Percentiles rank a stretch among this genome's conserved stretches.
These are phyloP conservation scores for Claviceps sp. DNA, from an alignment of 2,329 filamentous ascomycete genomes.

Conservation along the genomic window DNA sequence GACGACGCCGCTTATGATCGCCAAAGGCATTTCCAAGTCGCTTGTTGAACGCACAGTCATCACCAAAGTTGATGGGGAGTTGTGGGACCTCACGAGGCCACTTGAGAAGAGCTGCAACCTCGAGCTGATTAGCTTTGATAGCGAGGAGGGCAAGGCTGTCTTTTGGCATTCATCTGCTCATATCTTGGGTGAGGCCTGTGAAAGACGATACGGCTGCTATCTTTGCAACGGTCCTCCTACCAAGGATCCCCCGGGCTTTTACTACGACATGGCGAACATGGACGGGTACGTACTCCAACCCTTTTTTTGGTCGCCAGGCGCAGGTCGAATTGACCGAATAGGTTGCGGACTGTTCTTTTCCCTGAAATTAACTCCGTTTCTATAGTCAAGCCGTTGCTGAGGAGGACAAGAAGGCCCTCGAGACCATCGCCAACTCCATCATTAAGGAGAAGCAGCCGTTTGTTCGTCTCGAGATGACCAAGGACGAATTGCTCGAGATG, in stretches of 20 bases:
- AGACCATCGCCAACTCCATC: conserved; percentile 66
- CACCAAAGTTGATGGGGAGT: conserved; percentile 64
- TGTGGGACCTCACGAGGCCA: conserved; percentile 89
- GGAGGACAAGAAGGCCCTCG: conserved; percentile 74
- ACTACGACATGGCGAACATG: conserved; percentile 80
- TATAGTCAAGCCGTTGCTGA: conserved; percentile 55
- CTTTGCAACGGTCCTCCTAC: conserved; percentile 90
- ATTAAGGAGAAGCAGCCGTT: conserved; percentile 97
- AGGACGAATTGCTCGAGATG: conserved; percentile 84
- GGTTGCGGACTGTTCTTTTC: too few species aligned
- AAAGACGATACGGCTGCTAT: conserved; percentile 80
- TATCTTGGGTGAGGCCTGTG: conserved; percentile 86
- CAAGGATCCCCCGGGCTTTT: conserved; percentile 65
- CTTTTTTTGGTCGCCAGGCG: neutral
- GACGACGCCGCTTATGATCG: conserved; percentile 72
- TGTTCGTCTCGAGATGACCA: conserved; percentile 76
- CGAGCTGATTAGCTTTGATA: conserved; percentile 70
- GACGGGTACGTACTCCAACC: conserved; percentile 17
- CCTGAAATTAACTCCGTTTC: conserved; percentile 22
- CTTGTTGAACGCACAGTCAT: conserved; percentile 78
- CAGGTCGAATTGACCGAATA: neutral
- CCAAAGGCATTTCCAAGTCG: conserved; percentile 70
- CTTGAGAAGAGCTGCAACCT: conserved; percentile 79
- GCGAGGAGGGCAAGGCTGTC: conserved; percentile 58
- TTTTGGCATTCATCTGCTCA: conserved; percentile 98